Evolutionary conservation across 106 monocot species (phyloP).

Genomic region (Amphibolis antarctica): DNA sequence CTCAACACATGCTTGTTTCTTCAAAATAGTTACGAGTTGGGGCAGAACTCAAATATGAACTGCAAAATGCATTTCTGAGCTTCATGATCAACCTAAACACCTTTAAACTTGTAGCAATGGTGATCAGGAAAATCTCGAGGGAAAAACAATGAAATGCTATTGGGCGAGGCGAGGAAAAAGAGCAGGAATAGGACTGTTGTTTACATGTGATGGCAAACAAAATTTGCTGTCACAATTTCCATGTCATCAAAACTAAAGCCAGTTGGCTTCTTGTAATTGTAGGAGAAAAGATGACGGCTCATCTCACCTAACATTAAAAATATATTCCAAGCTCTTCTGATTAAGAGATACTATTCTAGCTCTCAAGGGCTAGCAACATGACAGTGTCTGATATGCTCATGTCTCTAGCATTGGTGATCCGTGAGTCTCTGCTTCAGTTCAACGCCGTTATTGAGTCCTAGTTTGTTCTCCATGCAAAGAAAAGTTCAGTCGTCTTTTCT

Average conservation of each 20-base stretch:
- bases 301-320: slow-evolving; percentile 1
- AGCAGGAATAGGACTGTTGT: slow-evolving; percentile 1
- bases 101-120: background rate
- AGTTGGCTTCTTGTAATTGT: background rate
- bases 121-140: too few species aligned
- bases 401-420: background rate
- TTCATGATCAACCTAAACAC: background rate
- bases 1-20: background rate
- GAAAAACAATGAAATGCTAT: background rate
- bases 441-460: too few species aligned
- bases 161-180: too few species aligned
- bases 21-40: background rate
- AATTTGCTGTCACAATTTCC: background rate
- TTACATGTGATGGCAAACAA: background rate
- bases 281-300: background rate
- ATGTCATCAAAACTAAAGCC: background rate
- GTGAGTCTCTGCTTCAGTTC: background rate
- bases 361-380: background rate
- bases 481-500: too few species aligned
- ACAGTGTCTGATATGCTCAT: slow-evolving; percentile 1
- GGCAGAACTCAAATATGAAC: background rate
- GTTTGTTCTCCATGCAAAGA: too few species aligned
- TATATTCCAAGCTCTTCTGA: slow-evolving; percentile 3
- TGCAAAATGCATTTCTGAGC: background rate
- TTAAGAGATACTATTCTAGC: background rate